Base-by-base conservation (phyloP, 202 grass and related monocot species). In the Musa balbisiana region DNA sequence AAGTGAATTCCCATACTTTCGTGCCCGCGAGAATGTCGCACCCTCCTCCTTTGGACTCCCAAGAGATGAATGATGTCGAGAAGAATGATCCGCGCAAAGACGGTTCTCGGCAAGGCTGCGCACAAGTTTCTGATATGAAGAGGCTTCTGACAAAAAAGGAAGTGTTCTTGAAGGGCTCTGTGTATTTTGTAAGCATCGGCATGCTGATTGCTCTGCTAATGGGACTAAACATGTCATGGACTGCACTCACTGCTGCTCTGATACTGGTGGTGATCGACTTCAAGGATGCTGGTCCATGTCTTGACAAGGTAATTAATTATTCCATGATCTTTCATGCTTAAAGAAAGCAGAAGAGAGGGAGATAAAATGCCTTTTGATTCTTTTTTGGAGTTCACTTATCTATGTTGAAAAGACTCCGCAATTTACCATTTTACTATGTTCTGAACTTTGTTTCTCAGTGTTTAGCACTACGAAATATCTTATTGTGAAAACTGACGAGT, bases 221-320 rank as follows among this genome's bases (percentile, higher is more conserved):
- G 75, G 74, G 74, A 2, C 58, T 76, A 11, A 76, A 76, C 49
- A 76, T 76, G 74, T 76, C 74, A 52, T 76, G 74, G 74, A 65
- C 74, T 49, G 74, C 74, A 10, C 8, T 76, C 21, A 21, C 15
- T 24, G 74, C 74, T 52, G 74, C 74, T 14, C 33, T 65, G 1
- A 64, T 64, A 51, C 74, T 76, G 11, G 49, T 76, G 0, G 49
- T 43, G 2, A 76, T 76, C 33, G 74, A 76, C 29, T 76, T 76
- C 74, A 76, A 52, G 49, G 74, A 76, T 23, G 74, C 74, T 14
- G 74, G 74, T 8, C 74, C 74, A 17, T 76, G 74, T 43, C 74
- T 76, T 10, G 74, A 76, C n/a, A 76, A 76, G 74, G 74, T 76
- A 76, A 62, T 5, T 76, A 76, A 62, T 5, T 53, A 1, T 3